Percentiles rank a stretch among this genome's conserved stretches.
phyloP scores from a whole-genome alignment of 257 asterid genomes.

The Rubia yunnanensis region DNA sequence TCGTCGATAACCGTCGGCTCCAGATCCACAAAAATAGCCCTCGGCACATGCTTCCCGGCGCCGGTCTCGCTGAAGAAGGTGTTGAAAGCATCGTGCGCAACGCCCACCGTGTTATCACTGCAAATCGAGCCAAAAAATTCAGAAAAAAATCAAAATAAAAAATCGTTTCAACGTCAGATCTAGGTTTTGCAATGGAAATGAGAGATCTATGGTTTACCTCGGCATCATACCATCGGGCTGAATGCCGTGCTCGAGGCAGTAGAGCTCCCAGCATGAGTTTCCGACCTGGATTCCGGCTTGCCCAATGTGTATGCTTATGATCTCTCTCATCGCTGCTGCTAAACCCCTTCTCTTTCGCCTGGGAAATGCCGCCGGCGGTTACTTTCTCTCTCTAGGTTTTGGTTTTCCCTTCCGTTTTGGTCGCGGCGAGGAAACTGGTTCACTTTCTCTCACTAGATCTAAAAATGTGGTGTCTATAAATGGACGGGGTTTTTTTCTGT shows the following conservation, averaged over 20 bases:
- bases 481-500: background rate
- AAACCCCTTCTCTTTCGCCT: background rate
- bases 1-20: conserved; percentile 92
- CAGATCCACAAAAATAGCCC: conserved; percentile 85
- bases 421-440: background rate
- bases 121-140: conserved; percentile 12
- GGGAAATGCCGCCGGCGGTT: background rate
- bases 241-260: conserved; percentile 81
- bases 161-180: background rate
- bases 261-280: conserved; percentile 81
- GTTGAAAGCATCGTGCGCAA: conserved; percentile 76
- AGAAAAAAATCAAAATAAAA: background rate
- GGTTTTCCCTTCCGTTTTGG: conserved; percentile 4
- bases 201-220: conserved; percentile 30
- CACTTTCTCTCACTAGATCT: background rate
- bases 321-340: conserved; percentile 54
- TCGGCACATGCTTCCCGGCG: conserved; percentile 85
- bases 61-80: conserved; percentile 91
- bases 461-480: background rate
- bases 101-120: conserved; percentile 69
- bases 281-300: conserved; percentile 97
- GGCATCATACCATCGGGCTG: conserved; percentile 92
- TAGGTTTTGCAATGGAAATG: background rate
- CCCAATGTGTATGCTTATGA: conserved; percentile 79
- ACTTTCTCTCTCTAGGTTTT: background rate